These are phyloP conservation scores for Psilocybe azurescens DNA, from an alignment of 768 basidiomycete species.

Conservation along the genomic window DNA sequence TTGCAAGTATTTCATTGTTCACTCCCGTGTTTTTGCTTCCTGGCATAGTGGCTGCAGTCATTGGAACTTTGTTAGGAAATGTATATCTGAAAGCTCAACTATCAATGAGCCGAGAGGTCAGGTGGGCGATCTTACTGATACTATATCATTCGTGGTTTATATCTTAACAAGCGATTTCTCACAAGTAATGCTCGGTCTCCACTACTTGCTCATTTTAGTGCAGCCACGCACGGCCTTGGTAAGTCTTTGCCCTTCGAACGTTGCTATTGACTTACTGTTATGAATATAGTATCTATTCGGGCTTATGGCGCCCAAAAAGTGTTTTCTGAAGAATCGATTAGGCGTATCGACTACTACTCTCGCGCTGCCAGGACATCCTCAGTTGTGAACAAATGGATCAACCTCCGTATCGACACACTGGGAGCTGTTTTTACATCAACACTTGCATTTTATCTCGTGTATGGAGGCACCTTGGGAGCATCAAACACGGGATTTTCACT, in stretches of 20 bases:
- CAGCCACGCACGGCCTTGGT: constrained; percentile 58
- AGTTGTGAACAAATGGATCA: constrained; percentile 50
- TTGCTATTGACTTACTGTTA: background rate
- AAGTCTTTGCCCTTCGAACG: constrained; percentile 19
- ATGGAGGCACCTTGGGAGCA: constrained; percentile 45
- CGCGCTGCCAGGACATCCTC: constrained; percentile 51
- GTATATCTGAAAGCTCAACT: constrained; percentile 49
- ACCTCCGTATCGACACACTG: constrained; percentile 60
- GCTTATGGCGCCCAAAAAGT: constrained; percentile 63
- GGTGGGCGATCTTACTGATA: constrained; percentile 1
- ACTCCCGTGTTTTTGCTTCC: constrained; percentile 49
- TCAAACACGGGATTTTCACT: constrained; percentile 57
- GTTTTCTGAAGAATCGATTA: constrained; percentile 49
- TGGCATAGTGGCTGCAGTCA: constrained; percentile 41
- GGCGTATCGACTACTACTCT: constrained; percentile 57
- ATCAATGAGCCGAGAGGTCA: constrained; percentile 47
- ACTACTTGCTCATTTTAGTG: constrained; percentile 24
- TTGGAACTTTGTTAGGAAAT: constrained; percentile 48
- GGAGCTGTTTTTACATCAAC: constrained; percentile 58
- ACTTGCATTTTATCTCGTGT: constrained; percentile 60
- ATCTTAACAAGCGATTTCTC: background rate
- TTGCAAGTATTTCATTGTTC: constrained; percentile 45
- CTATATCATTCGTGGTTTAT: background rate
- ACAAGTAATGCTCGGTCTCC: constrained; percentile 26
- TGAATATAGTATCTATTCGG: constrained; percentile 52